A percentile compares a stretch with the other conserved stretches of the same genome.
These are phyloP conservation scores for Wickerhamiella australiensis DNA, from an alignment of 805 yeast genomes.

Conservation along the genomic window DNA sequence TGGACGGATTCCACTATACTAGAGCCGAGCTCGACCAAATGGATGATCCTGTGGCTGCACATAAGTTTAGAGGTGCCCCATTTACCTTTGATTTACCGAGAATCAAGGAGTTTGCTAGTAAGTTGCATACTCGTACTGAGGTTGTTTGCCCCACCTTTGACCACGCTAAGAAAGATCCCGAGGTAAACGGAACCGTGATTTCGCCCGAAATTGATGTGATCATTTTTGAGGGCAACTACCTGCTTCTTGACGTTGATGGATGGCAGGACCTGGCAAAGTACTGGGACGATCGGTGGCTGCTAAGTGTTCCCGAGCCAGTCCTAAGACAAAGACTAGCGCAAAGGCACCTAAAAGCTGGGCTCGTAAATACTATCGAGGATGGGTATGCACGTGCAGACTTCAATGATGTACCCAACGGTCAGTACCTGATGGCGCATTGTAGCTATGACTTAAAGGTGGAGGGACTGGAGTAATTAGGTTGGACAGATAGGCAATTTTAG, in stretches of 20 bases:
- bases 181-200: conserved; percentile 39
- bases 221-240: conserved; percentile 66
- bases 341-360: conserved; percentile 42
- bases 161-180: conserved; percentile 58
- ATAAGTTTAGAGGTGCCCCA: conserved; percentile 69
- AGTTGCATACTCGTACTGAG: conserved; percentile 23
- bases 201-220: conserved; percentile 40
- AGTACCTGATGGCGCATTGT: background rate
- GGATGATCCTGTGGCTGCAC: conserved; percentile 45
- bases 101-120: conserved; percentile 29
- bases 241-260: conserved; percentile 43
- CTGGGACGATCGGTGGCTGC: conserved; percentile 35
- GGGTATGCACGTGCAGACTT: conserved; percentile 33
- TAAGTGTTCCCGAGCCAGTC: conserved; percentile 35
- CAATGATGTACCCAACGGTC: conserved; percentile 57
- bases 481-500: too few relatives aligned
- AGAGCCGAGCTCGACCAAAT: conserved; percentile 37
- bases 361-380: conserved; percentile 25
- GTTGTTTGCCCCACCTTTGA: conserved; percentile 52
- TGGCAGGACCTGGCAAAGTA: conserved; percentile 42
- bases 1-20: conserved; percentile 72
- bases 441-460: background rate
- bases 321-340: conserved; percentile 49
- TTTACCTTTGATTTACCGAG: conserved; percentile 62
- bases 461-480: too few relatives aligned